Conservation (phyloP, 306 rosid species). For the Castanea sativa region DNA sequence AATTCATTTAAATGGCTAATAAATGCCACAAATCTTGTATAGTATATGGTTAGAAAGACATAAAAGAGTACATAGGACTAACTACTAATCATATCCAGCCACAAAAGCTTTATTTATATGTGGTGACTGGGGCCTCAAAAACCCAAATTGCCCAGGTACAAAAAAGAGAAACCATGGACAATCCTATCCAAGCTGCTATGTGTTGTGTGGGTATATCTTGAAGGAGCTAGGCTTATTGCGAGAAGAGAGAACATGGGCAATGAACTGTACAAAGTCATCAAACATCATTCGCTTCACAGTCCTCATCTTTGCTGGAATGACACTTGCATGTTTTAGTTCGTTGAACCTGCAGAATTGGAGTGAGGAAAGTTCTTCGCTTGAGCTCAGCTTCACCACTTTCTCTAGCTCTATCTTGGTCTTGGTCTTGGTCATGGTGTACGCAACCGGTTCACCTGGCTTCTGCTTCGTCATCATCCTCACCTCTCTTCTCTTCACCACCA, state of each 20-base stretch:
- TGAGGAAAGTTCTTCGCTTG: not conserved
- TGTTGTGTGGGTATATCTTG: no score
- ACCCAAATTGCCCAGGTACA: no score
- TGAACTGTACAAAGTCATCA: not conserved
- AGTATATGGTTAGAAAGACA: no score
- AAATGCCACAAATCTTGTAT: no score
- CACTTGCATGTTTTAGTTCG: not conserved
- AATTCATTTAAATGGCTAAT: no score
- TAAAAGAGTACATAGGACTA: no score
- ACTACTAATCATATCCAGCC: no score
- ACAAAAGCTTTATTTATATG: no score
- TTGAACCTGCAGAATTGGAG: not conserved
- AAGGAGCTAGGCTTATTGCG: no score
- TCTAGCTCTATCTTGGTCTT: not conserved
- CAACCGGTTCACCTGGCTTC: constrained; percentile 13
- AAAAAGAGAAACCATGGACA: no score
- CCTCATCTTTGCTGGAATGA: not conserved
- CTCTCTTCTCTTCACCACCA: not conserved
- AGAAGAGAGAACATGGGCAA: not conserved
- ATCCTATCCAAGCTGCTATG: no score
- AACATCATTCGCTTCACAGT: not conserved
- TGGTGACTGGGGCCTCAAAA: no score
- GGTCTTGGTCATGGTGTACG: not conserved
- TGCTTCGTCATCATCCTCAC: constrained; percentile 4
- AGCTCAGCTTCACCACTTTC: not conserved